A percentile compares a stretch with the other conserved stretches of the same genome.
These are phyloP conservation scores for Diaporthe helianthi DNA, from an alignment of 2,329 filamentous ascomycete species.

Conservation along the genomic window DNA sequence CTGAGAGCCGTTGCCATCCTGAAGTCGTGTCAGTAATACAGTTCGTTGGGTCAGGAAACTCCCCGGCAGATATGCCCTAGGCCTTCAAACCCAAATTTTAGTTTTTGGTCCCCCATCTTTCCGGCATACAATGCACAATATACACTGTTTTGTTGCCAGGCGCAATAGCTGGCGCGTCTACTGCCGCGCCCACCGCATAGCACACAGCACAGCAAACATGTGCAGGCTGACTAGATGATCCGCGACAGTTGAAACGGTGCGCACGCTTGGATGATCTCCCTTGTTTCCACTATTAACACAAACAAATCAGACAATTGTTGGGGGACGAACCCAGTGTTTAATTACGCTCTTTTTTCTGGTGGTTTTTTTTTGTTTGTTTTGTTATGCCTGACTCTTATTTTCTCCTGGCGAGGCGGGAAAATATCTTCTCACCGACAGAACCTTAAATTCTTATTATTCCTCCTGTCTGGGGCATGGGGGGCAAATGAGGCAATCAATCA, in stretches of 20 bases:
- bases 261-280: conserved; percentile 13
- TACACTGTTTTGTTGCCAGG: too few relatives aligned
- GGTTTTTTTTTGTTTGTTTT: too few relatives aligned
- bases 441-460: not conserved
- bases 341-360: not conserved
- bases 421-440: not conserved
- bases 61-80: too few relatives aligned
- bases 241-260: conserved; percentile 23
- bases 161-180: not conserved
- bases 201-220: too few relatives aligned
- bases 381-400: not conserved
- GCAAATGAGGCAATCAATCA: conserved; percentile 3
- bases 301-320: not conserved
- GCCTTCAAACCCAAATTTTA: too few relatives aligned
- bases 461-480: too few relatives aligned
- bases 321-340: not conserved
- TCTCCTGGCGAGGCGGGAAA: not conserved
- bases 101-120: too few relatives aligned
- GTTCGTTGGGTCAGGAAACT: too few relatives aligned
- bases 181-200: not conserved
- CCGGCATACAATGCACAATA: too few relatives aligned
- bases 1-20: too few relatives aligned
- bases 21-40: too few relatives aligned
- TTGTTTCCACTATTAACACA: not conserved
- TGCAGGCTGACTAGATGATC: conserved; percentile 14